phyloP scores from a whole-genome alignment of 2,329 filamentous ascomycete genomes.

The Dissoconium aciculare region DNA sequence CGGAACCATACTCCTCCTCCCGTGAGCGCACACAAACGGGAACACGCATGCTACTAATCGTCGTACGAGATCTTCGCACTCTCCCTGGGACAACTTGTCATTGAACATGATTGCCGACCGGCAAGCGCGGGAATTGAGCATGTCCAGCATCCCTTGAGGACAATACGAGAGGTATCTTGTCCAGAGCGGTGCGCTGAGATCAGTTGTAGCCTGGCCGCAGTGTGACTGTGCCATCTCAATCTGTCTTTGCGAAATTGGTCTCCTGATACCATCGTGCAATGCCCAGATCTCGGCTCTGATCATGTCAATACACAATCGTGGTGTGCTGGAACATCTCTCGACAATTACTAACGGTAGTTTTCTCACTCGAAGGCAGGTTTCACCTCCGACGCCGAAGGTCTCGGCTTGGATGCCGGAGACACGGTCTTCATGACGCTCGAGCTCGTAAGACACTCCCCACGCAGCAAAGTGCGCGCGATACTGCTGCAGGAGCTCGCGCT shows the following conservation, averaged over 20 bases:
- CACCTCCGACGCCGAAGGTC: neutral
- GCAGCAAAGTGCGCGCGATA: constrained; percentile 43
- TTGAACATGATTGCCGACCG: constrained; percentile 80
- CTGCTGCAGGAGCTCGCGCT: constrained; percentile 43
- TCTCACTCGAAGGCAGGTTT: constrained; percentile 3
- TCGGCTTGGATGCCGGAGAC: neutral
- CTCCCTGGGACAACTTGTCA: constrained; percentile 42
- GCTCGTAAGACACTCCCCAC: constrained; percentile 63
- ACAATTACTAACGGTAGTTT: constrained; percentile 29
- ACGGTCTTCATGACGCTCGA: constrained; percentile 17
- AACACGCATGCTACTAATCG: constrained; percentile 50
- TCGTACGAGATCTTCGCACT: constrained; percentile 45
- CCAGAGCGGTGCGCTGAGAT: constrained; percentile 33
- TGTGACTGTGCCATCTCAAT: neutral
- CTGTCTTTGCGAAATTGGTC: neutral
- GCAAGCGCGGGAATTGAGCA: constrained; percentile 63
- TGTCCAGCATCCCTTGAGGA: constrained; percentile 59
- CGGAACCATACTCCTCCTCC: constrained; percentile 40
- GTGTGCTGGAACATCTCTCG: constrained; percentile 61
- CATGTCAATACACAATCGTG: constrained; percentile 56
- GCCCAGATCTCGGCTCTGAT: constrained; percentile 62
- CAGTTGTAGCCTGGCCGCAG: neutral
- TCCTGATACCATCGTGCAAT: constrained; percentile 32
- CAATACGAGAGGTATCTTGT: constrained; percentile 50
- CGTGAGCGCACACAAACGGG: constrained; percentile 75